Evolutionary conservation across 257 asterid species (phyloP).

Genomic region (Rubia yunnanensis): DNA sequence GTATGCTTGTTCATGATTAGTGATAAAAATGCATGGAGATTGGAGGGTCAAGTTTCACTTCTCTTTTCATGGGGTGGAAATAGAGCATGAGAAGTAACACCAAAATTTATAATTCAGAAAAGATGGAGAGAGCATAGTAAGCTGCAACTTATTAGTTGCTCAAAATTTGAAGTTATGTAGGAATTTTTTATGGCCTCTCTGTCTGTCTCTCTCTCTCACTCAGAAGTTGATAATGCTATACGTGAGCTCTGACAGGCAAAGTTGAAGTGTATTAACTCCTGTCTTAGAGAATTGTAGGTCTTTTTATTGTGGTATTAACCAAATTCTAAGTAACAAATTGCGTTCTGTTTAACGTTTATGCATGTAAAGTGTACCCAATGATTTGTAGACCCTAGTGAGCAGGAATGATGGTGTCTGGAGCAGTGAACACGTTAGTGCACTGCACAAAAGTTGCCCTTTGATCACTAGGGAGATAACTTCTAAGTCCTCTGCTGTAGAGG

Average conservation of each 20-base stretch:
- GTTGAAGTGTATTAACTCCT: background rate
- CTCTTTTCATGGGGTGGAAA: background rate
- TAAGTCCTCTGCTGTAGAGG: slow-evolving; percentile 93
- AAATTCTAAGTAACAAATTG: background rate
- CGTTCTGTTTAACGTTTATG: slow-evolving; percentile 11
- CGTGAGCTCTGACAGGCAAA: background rate
- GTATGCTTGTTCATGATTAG: too few relatives aligned
- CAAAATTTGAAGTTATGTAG: too few relatives aligned
- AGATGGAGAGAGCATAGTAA: background rate
- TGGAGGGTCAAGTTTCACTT: background rate
- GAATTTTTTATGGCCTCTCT: background rate
- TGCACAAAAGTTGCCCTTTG: slow-evolving; percentile 96
- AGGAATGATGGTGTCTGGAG: slow-evolving; percentile 99
- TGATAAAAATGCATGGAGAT: background rate
- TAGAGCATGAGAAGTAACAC: background rate
- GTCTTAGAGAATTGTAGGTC: background rate
- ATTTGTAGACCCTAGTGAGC: slow-evolving; percentile 76
- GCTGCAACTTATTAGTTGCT: background rate
- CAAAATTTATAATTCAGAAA: too few relatives aligned
- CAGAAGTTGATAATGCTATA: background rate
- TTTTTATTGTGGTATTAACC: background rate
- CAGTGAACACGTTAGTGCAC: slow-evolving; percentile 66
- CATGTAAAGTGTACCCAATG: slow-evolving; percentile 20
- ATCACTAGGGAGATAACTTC: slow-evolving; percentile 69
- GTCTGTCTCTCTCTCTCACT: too few relatives aligned